A percentile compares a stretch with the other conserved stretches of the same genome.
phyloP scores from a whole-genome alignment of 495 filamentous ascomycete genomes.

The Trichoderma gamsii region DNA sequence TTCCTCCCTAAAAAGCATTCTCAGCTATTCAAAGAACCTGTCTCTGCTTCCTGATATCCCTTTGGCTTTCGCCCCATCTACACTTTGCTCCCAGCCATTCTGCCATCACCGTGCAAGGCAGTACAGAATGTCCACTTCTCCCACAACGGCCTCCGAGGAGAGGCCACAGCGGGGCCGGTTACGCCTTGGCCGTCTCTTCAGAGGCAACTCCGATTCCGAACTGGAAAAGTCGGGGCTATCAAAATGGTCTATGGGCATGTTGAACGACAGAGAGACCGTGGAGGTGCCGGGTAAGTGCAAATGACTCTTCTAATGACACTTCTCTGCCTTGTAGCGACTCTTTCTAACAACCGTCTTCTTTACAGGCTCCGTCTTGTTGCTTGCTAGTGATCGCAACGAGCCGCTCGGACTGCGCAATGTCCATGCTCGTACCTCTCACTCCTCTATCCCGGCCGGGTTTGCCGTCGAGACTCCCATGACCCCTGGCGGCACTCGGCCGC shows the following conservation, averaged over 20 bases:
- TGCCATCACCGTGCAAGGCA: not conserved
- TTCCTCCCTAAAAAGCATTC: no score
- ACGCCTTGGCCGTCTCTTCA: not conserved
- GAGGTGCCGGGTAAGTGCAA: conserved; percentile 76
- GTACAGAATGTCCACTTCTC: not conserved
- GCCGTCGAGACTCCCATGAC: conserved; percentile 23
- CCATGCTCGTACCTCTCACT: conserved; percentile 68
- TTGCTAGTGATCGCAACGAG: conserved; percentile 70
- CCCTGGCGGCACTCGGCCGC: conserved; percentile 20
- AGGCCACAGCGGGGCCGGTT: conserved; percentile 1
- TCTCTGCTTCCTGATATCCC: not conserved
- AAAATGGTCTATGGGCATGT: conserved; percentile 72
- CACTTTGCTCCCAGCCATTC: not conserved
- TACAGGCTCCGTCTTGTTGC: conserved; percentile 72
- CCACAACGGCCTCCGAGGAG: conserved; percentile 8
- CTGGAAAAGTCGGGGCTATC: conserved; percentile 20
- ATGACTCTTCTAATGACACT: not conserved
- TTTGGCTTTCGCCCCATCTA: not conserved
- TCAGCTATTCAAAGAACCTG: no score
- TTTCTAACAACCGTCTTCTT: not conserved
- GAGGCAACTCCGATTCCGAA: conserved; percentile 1
- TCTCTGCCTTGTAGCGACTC: not conserved
- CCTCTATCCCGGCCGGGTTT: conserved; percentile 61
- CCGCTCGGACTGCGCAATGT: conserved; percentile 73
- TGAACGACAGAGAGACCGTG: conserved; percentile 76